Base-by-base conservation (phyloP, 2,329 filamentous ascomycete species). In the Beauveria scarabaeidicola region DNA sequence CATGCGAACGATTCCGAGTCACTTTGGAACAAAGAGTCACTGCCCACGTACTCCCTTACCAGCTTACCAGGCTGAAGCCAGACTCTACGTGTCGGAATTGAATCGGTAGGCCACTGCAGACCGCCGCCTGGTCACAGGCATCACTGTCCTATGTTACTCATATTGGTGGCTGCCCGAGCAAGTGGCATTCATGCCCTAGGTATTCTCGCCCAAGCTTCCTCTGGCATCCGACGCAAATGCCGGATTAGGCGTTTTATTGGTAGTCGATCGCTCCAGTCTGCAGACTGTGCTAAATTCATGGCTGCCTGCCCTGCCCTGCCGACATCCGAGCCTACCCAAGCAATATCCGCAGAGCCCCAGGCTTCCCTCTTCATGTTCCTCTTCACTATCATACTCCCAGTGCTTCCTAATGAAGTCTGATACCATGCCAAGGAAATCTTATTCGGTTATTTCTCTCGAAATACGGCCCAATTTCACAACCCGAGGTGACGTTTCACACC, bases 1-100 rank as follows among this genome's bases (percentile, higher is more conserved):
- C 59, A 60, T 56, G 59, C 59, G 59, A 57, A 46, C 38, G 21
- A 46, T 52, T 38, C 52, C 59, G 59, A 53, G 51, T 55, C 58
- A 44, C 43, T 38, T 19, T 55, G 6, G 25, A 32, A 38, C 44
- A 38, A 51, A 51, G 58, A 55, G 58, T 60, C 58, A 60, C 52
- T 10, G 40, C 43, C 44, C 36, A 56, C 59, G 59, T 40, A 55
- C 17, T 19, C 52, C 27, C 52, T 13, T n/a, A 41, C 23, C 21
- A 52, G 46, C 52, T 13, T n/a, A 41, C 23, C 21, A 52, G 46
- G 52, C 48, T 60, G 59, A 60, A 52, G 52, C 46, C 52, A 60
- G 51, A 25, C 44, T 52, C 11, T 60, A 60, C 59, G 59, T 56
- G 47, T 57, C 50, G 19, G 21, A 21, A 48, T n/a, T 52, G 27